These are phyloP conservation scores for Nicotiana tomentosiformis DNA, from an alignment of 257 asterid species.

Conservation along the genomic window DNA sequence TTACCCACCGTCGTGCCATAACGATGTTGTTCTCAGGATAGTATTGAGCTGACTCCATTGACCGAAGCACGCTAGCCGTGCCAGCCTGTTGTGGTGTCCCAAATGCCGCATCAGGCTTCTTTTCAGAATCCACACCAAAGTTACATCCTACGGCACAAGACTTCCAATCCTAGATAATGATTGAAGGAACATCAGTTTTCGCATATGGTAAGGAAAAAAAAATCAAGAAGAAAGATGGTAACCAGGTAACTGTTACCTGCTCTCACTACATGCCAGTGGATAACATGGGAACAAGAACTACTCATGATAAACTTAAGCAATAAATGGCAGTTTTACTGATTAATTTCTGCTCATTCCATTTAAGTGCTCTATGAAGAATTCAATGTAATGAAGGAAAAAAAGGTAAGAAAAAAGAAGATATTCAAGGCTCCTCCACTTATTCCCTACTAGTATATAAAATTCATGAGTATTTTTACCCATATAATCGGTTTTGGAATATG, in stretches of 20 bases:
- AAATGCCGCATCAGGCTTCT: slow-evolving; percentile 70
- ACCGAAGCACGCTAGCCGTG: slow-evolving; percentile 57
- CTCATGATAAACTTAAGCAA: not conserved
- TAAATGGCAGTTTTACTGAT: not conserved
- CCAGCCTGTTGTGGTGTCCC: slow-evolving; percentile 50
- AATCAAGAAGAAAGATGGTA: not conserved
- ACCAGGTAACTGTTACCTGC: not conserved
- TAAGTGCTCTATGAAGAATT: not conserved
- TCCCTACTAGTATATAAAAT: not conserved
- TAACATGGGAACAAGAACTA: not conserved
- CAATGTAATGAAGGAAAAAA: not conserved
- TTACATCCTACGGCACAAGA: slow-evolving; percentile 77
- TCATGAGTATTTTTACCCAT: not conserved
- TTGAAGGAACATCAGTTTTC: not conserved
- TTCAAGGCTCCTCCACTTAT: not conserved
- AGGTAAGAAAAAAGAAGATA: not conserved
- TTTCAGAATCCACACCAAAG: slow-evolving; percentile 39
- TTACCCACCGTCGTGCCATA: slow-evolving; percentile 97
- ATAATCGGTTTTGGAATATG: not conserved
- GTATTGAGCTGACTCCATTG: slow-evolving; percentile 90
- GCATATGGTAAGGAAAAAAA: not conserved
- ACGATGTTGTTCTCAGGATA: slow-evolving; percentile 66
- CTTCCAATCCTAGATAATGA: slow-evolving; percentile 59
- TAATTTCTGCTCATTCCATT: not conserved
- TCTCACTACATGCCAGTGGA: not conserved